Evolutionary conservation across 2,329 filamentous ascomycete species (phyloP), one percentile per base, ranked within the genome.

Genomic region (Cordyceps cicadae): DNA sequence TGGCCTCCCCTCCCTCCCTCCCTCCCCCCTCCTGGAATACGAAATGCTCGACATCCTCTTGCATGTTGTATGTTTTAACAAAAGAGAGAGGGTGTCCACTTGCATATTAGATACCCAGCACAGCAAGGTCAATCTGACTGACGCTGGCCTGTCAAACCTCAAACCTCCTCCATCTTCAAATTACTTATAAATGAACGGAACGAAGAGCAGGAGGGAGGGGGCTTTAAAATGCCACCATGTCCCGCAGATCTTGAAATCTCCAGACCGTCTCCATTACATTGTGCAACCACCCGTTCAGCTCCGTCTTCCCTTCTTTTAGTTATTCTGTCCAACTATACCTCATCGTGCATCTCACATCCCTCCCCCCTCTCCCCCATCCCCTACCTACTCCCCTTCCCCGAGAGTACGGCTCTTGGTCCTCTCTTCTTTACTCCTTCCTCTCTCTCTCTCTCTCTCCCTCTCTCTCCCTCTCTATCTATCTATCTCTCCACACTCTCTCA

Each of bases 31-130:
- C 12, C 26, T 29, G 26, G 41, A 15, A 54, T 48, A 26, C 26
- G 32, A 56, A 56, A 34, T 34, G 32, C 32, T 34, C 32, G 32
- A 34, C 32, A 34, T 34, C 6, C 32, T 34, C 32, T 49, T 19
- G 48, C 43, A n/a, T n/a, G n/a, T n/a, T n/a, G n/a, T n/a, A 39
- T 29, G n/a, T 12, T 24, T 48, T 29, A 29, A 29, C 26, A 29
- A 19, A 15, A 37, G 19, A 56, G n/a, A 58, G 48, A 59, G 45
- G 56, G 56, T 59, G 56, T 45, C 56, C 48, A 59, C 56, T 41
- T 29, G 26, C 26, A 29, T 3, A 29, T 29, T 11, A 17, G 32
- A 34, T 34, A 41, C 55, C 29, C 39, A 15, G 45, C 19, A 7
- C 26, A n/a, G n/a, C n/a, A n/a, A n/a, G n/a, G n/a, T n/a, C n/a